Percentiles rank a stretch among this genome's conserved stretches.
phyloP scores from a whole-genome alignment of 1,284 basidiomycete genomes.

The Cutaneotrichosporon cavernicola region DNA sequence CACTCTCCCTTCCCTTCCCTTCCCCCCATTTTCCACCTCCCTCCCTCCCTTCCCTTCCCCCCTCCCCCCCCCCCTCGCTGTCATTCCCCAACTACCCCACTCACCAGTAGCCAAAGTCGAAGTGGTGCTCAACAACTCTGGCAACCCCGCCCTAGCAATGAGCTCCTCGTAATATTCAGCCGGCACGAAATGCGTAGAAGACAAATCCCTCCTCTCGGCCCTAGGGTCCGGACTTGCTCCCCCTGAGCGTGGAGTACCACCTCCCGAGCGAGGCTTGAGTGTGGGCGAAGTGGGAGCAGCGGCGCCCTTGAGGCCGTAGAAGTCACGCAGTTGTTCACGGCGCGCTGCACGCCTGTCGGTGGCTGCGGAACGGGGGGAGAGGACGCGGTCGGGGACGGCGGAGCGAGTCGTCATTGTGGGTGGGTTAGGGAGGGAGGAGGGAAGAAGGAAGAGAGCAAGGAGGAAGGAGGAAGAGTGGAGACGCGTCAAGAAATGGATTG shows the following conservation, averaged over 20 bases:
- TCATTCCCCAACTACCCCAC: constrained; percentile 15
- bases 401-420: constrained; percentile 1
- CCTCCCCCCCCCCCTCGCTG: no score
- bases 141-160: constrained; percentile 35
- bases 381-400: constrained; percentile 21
- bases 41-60: background rate
- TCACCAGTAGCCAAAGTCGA: constrained; percentile 39
- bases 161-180: constrained; percentile 48
- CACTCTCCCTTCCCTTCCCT: no score
- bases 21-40: background rate
- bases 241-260: background rate
- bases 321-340: constrained; percentile 45
- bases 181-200: constrained; percentile 35
- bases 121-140: constrained; percentile 42
- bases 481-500: no score
- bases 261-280: background rate
- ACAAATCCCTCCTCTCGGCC: constrained; percentile 12
- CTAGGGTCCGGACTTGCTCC: background rate
- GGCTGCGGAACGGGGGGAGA: constrained; percentile 14
- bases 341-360: constrained; percentile 31
- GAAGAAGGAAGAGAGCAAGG: background rate
- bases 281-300: constrained; percentile 1
- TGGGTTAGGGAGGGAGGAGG: background rate
- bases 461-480: background rate
- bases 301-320: constrained; percentile 38